phyloP scores from a whole-genome alignment of 768 basidiomycete genomes.

The Lactarius trivialis region DNA sequence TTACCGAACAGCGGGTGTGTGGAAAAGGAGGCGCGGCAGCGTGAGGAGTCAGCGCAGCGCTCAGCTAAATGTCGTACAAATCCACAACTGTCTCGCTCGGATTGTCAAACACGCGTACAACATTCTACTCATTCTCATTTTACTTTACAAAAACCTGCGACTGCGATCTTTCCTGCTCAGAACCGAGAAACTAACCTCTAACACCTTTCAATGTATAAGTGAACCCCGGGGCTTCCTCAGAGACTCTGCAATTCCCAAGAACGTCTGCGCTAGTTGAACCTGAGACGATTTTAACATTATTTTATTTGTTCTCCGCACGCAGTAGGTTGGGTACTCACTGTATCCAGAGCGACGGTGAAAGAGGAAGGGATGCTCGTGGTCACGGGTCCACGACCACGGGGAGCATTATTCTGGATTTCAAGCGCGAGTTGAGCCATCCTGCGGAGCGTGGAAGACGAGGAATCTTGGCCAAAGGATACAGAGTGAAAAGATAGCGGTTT shows the following conservation, averaged over 20 bases:
- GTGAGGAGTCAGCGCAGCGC: slow-evolving; percentile 29
- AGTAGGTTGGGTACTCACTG: not conserved
- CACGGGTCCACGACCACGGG: slow-evolving; percentile 29
- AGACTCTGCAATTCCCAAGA: slow-evolving; percentile 47
- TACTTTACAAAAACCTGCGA: not conserved
- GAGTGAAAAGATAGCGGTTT: slow-evolving; percentile 52
- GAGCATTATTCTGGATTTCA: slow-evolving; percentile 40
- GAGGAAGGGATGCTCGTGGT: slow-evolving; percentile 24
- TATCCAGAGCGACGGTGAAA: slow-evolving; percentile 37
- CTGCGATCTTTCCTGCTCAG: not conserved
- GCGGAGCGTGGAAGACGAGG: slow-evolving; percentile 30
- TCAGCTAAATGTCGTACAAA: too few species aligned
- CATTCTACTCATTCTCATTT: not conserved
- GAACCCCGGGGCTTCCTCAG: slow-evolving; percentile 48
- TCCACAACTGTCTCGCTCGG: too few species aligned
- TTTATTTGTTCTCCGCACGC: not conserved
- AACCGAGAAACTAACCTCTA: not conserved
- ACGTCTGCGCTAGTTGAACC: slow-evolving; percentile 50
- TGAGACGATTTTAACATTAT: slow-evolving; percentile 20
- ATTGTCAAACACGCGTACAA: not conserved
- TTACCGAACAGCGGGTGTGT: too few species aligned
- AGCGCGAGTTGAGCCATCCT: slow-evolving; percentile 48
- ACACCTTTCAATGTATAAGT: slow-evolving; percentile 30
- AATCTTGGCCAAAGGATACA: slow-evolving; percentile 44
- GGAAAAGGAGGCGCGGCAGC: too few species aligned